Percentiles rank a stretch among this genome's conserved stretches.
These are phyloP conservation scores for Gaillardinia entomophila DNA, from an alignment of 805 yeast species.

Conservation along the genomic window DNA sequence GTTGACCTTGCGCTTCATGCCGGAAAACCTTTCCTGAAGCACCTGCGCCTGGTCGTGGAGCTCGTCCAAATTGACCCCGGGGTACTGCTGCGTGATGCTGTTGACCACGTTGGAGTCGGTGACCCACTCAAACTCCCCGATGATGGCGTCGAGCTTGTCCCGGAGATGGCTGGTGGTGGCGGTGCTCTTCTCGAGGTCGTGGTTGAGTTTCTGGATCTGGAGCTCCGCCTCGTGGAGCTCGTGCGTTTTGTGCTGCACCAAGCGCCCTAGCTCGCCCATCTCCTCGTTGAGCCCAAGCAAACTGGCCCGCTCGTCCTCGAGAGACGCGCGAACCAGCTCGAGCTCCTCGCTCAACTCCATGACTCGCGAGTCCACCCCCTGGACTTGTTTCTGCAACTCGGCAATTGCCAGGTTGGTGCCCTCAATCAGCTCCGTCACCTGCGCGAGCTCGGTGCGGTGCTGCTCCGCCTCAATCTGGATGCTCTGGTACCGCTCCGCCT, in stretches of 20 bases:
- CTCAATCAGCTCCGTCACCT: conserved; percentile 36
- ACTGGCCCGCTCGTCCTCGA: conserved; percentile 53
- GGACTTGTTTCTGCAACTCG: conserved; percentile 13
- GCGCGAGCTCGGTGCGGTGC: conserved; percentile 47
- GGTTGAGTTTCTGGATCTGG: conserved; percentile 47
- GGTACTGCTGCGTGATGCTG: conserved; percentile 54
- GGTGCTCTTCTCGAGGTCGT: conserved; percentile 48
- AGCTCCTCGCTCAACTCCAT: conserved; percentile 14
- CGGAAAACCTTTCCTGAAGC: conserved; percentile 54
- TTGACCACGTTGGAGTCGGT: conserved; percentile 53
- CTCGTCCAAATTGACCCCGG: conserved; percentile 57
- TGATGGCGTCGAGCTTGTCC: conserved; percentile 37
- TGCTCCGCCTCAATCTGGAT: conserved; percentile 71
- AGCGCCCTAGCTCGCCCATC: conserved; percentile 49
- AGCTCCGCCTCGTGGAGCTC: conserved; percentile 43
- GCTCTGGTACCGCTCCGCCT: conserved; percentile 53
- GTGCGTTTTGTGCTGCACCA: conserved; percentile 41
- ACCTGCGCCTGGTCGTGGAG: conserved; percentile 52
- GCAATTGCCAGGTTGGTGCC: conserved; percentile 27
- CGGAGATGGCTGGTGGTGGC: conserved; percentile 31
- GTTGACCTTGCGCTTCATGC: conserved; percentile 77
- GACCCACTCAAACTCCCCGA: conserved; percentile 68
- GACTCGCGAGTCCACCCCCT: conserved; percentile 16
- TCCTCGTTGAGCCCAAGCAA: conserved; percentile 73
- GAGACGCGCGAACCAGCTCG: conserved; percentile 17